Conservation (phyloP, 768 basidiomycete genomes). For the Pholiota microspora region DNA sequence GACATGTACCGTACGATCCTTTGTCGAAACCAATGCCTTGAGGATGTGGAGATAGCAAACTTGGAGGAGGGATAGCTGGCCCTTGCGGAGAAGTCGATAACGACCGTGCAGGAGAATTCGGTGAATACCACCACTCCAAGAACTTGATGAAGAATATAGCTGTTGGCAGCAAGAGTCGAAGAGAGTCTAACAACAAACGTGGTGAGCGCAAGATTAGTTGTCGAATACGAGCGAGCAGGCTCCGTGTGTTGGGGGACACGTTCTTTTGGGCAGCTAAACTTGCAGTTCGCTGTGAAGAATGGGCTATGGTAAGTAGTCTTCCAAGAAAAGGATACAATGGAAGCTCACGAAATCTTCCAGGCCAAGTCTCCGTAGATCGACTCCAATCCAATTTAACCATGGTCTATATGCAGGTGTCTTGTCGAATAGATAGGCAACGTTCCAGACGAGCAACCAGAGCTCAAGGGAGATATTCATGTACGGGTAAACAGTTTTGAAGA, state of each 20-base stretch:
- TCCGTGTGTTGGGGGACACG: constrained; percentile 27
- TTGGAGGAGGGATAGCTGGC: constrained; percentile 75
- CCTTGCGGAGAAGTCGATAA: constrained; percentile 61
- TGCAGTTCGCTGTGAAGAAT: constrained; percentile 37
- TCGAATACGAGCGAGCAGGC: constrained; percentile 42
- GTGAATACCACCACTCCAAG: constrained; percentile 99
- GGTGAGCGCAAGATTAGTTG: constrained; percentile 53
- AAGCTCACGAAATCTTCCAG: constrained; percentile 73
- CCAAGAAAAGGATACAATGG: neutral
- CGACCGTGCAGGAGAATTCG: constrained; percentile 81
- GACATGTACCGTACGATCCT: constrained; percentile 77
- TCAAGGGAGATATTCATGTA: constrained; percentile 79
- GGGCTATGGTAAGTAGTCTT: neutral
- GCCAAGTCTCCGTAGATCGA: constrained; percentile 78
- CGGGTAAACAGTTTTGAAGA: constrained; percentile 78
- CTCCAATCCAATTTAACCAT: constrained; percentile 84
- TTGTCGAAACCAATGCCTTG: constrained; percentile 64
- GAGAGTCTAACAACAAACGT: constrained; percentile 68
- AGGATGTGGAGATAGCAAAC: constrained; percentile 72
- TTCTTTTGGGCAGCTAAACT: constrained; percentile 30
- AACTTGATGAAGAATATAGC: constrained; percentile 96
- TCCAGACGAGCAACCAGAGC: constrained; percentile 78
- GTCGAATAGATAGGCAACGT: constrained; percentile 89
- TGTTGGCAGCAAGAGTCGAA: constrained; percentile 77
- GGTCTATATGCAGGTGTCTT: constrained; percentile 84